Evolutionary conservation across 1,139 yeast genomes (phyloP).

Genomic region (Hyphopichia pseudoburtonii): DNA sequence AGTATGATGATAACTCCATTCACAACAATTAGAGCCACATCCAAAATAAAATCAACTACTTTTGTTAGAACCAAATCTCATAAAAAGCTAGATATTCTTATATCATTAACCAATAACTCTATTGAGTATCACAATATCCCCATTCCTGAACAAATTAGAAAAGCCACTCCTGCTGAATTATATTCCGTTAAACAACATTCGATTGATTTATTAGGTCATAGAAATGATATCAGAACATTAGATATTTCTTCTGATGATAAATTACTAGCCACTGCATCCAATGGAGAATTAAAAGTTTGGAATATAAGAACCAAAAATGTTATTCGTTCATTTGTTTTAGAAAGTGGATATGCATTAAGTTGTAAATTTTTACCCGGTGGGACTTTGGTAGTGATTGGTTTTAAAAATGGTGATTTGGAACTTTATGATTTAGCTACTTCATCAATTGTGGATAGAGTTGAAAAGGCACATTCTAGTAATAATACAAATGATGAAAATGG

Average conservation of each 20-base stretch:
- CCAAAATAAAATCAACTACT: conserved; percentile 56
- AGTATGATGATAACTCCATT: conserved; percentile 63
- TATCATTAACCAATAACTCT: conserved; percentile 70
- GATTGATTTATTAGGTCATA: conserved; percentile 80
- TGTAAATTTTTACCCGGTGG: conserved; percentile 91
- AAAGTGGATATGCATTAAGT: conserved; percentile 84
- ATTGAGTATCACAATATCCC: conserved; percentile 65
- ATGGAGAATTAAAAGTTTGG: conserved; percentile 89
- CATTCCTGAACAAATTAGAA: conserved; percentile 45
- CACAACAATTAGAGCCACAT: conserved; percentile 55
- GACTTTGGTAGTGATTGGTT: conserved; percentile 82
- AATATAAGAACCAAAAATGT: conserved; percentile 73
- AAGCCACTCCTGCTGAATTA: conserved; percentile 42
- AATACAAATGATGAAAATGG: conserved; percentile 36
- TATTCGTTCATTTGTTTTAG: conserved; percentile 68
- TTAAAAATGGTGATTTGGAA: conserved; percentile 82
- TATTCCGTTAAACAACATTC: conserved; percentile 42
- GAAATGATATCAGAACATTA: conserved; percentile 83
- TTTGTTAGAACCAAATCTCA: conserved; percentile 46
- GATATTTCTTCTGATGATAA: conserved; percentile 81
- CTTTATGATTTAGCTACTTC: conserved; percentile 87
- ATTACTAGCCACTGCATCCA: conserved; percentile 84
- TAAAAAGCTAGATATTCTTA: conserved; percentile 56
- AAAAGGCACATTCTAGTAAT: conserved; percentile 57
- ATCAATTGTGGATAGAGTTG: conserved; percentile 65